Percentiles rank a stretch among this genome's conserved stretches.
These are phyloP conservation scores for Malassezia pachydermatis DNA, from an alignment of 1,284 basidiomycete genomes.

Conservation along the genomic window DNA sequence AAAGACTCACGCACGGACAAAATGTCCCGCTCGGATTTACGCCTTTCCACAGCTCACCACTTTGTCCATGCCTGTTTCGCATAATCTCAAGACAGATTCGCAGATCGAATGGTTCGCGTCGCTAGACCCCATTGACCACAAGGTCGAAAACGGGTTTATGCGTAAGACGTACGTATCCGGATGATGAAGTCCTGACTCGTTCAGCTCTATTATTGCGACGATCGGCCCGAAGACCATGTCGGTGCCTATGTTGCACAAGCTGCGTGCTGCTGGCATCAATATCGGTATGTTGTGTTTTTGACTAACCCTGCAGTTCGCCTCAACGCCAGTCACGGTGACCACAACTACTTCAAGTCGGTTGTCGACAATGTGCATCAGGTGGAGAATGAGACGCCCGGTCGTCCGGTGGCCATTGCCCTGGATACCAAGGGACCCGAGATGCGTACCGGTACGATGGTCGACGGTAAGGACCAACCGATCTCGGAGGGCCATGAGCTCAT, in stretches of 20 bases:
- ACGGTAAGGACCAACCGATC: slow-evolving; percentile 75
- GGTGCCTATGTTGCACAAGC: slow-evolving; percentile 40
- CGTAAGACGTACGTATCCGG: slow-evolving; percentile 41
- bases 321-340: slow-evolving; percentile 45
- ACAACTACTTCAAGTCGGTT: slow-evolving; percentile 45
- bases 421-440: slow-evolving; percentile 99
- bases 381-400: slow-evolving; percentile 53
- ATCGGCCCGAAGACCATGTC: slow-evolving; percentile 47
- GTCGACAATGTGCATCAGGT: slow-evolving; percentile 43
- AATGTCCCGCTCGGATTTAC: too few species aligned
- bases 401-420: slow-evolving; percentile 91
- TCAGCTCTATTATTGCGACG: slow-evolving; percentile 44
- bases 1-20: too few species aligned
- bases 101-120: slow-evolving; percentile 48
- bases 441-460: slow-evolving; percentile 85
- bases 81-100: too few species aligned
- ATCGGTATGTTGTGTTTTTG: slow-evolving; percentile 26
- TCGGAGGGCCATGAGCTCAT: slow-evolving; percentile 87
- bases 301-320: slow-evolving; percentile 31
- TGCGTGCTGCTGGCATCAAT: slow-evolving; percentile 46
- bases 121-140: slow-evolving; percentile 45
- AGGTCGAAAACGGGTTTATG: slow-evolving; percentile 42
- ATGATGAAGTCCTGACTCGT: neutral
- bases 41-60: too few species aligned
- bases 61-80: too few species aligned